phyloP scores from a whole-genome alignment of 148 eudicot genomes.

The Rhododendron molle region DNA sequence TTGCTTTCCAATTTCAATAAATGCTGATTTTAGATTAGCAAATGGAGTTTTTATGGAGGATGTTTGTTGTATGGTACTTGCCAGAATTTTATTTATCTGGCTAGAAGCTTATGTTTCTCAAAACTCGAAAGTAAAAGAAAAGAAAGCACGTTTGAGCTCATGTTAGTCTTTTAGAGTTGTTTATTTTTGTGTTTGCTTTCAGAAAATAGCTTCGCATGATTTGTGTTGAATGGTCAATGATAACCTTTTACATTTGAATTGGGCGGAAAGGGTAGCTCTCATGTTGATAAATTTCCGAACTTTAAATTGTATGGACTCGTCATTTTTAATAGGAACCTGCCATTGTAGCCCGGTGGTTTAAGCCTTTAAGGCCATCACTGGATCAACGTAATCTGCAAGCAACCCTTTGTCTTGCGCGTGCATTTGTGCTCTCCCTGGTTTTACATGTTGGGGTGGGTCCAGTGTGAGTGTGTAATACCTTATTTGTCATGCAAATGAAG shows the following conservation, averaged over 20 bases:
- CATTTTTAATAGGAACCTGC: not conserved
- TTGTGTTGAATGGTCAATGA: constrained; percentile 5
- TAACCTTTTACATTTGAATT: not conserved
- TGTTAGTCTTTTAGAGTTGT: not conserved
- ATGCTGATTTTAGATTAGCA: not conserved
- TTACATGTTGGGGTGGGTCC: not conserved
- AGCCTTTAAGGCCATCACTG: not conserved
- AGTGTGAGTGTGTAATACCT: not conserved
- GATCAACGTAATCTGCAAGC: not conserved
- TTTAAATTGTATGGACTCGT: not conserved
- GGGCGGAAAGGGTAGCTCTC: not conserved
- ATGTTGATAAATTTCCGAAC: not conserved
- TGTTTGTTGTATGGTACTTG: not conserved
- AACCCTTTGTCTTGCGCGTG: not conserved
- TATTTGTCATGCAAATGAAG: not conserved
- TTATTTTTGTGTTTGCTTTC: not conserved
- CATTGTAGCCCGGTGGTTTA: not conserved
- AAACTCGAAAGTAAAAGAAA: not conserved
- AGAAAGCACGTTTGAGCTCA: not conserved
- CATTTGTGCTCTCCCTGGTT: not conserved
- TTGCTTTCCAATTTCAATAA: not conserved
- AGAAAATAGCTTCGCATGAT: not conserved
- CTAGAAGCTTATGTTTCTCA: not conserved
- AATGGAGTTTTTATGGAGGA: not conserved
- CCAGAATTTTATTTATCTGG: not conserved